Percentiles rank a stretch among this genome's conserved stretches.
Evolutionary conservation across 2,329 filamentous ascomycete genomes (phyloP).

Genomic region (Lasiodiplodia sp.): DNA sequence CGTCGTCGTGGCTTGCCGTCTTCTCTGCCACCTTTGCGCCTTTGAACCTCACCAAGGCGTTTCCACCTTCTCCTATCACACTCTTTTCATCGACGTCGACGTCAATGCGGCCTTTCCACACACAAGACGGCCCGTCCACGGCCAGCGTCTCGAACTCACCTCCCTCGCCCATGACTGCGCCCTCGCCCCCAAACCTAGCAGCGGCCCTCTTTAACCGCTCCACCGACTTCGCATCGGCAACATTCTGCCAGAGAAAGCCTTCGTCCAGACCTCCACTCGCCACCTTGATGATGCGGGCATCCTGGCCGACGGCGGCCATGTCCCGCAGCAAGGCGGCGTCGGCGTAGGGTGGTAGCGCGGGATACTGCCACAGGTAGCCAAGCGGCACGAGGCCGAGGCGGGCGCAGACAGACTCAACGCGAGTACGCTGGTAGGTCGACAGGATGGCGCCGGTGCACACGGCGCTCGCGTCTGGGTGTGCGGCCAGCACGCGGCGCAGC

Average conservation of each 20-base stretch:
- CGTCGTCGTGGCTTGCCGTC: conserved; percentile 36
- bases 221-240: conserved; percentile 64
- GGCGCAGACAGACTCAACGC: conserved; percentile 91
- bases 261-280: conserved; percentile 89
- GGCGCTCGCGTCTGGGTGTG: conserved; percentile 83
- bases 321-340: conserved; percentile 71
- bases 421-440: conserved; percentile 92
- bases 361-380: conserved; percentile 92
- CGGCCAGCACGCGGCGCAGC: conserved; percentile 68
- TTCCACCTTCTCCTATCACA: conserved; percentile 76
- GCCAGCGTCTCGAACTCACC: conserved; percentile 97
- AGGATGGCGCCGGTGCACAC: conserved; percentile 91
- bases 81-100: conserved; percentile 66
- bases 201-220: conserved; percentile 62
- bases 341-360: conserved; percentile 66
- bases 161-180: conserved; percentile 85
- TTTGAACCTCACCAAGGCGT: conserved; percentile 72
- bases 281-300: conserved; percentile 94
- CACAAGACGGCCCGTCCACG: conserved; percentile 73
- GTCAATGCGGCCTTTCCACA: conserved; percentile 77
- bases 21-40: conserved; percentile 63
- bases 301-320: conserved; percentile 79
- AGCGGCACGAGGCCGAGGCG: conserved; percentile 83
- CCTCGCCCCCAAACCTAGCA: conserved; percentile 72
- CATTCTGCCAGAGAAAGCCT: conserved; percentile 79